A percentile compares a stretch with the other conserved stretches of the same genome.
phyloP scores from a whole-genome alignment of 2,329 filamentous ascomycete genomes.

The Nectriaceae sp. region DNA sequence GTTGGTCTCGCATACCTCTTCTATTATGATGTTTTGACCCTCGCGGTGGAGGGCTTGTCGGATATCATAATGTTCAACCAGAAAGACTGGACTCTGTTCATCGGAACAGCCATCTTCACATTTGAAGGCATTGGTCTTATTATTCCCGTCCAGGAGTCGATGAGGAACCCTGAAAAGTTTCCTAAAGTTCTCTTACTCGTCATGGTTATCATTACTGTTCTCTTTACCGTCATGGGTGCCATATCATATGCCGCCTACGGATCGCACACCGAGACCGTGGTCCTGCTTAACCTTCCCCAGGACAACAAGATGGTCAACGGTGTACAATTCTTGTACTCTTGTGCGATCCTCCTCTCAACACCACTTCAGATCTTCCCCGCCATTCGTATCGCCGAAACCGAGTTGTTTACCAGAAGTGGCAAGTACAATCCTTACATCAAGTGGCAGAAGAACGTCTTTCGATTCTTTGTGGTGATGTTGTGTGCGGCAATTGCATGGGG shows the following conservation, averaged over 20 bases:
- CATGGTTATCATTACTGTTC: slow-evolving; percentile 91
- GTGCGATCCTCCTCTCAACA: slow-evolving; percentile 94
- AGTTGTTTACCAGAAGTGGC: slow-evolving; percentile 88
- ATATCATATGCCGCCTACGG: slow-evolving; percentile 96
- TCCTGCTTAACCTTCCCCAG: slow-evolving; percentile 93
- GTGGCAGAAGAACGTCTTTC: slow-evolving; percentile 98
- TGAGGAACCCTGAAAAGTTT: slow-evolving; percentile 90
- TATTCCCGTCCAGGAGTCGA: slow-evolving; percentile 97
- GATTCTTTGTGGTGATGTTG: slow-evolving; percentile 86
- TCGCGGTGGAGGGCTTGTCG: slow-evolving; percentile 72
- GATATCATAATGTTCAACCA: slow-evolving; percentile 92
- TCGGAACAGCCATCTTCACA: slow-evolving; percentile 97
- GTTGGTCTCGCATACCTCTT: slow-evolving; percentile 91
- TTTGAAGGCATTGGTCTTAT: slow-evolving; percentile 98
- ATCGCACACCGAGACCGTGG: slow-evolving; percentile 92
- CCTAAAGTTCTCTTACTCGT: slow-evolving; percentile 83
- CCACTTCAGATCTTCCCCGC: slow-evolving; percentile 97
- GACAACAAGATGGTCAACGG: slow-evolving; percentile 93
- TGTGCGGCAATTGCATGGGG: slow-evolving; percentile 90
- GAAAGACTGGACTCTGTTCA: slow-evolving; percentile 94
- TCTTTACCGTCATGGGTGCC: slow-evolving; percentile 90
- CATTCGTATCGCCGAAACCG: slow-evolving; percentile 94
- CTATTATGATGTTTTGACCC: slow-evolving; percentile 89
- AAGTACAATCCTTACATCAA: slow-evolving; percentile 99
- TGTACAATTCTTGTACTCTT: slow-evolving; percentile 95